Evolutionary conservation across 108 stramenopile species (phyloP), one percentile per base, ranked within the genome.

Genomic region (Skeletonema menzelii): DNA sequence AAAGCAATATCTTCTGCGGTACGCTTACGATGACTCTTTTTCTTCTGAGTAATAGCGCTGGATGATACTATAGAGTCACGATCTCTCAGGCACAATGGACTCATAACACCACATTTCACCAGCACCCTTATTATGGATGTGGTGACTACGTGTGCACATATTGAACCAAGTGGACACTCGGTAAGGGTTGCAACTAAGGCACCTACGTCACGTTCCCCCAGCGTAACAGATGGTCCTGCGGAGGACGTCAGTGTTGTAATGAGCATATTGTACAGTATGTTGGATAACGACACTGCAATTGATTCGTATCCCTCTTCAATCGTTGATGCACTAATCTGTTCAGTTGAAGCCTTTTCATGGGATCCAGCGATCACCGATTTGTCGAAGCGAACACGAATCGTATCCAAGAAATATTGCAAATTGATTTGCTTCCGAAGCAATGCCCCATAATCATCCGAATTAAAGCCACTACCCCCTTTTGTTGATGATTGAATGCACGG

Each of bases 361-460:
- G 71, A 44, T 13, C 35, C 20, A 12, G 15, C 44, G 24, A 63
- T 58, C n/a, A 75, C 69, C 15, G 73, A 70, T 53, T 70, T 49
- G 15, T 84, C 72, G 44, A 91, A 83, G 13, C 85, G 80, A 58
- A 84, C 63, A 13, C 84, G 70, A 14, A 95, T 67, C 22, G 61
- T 75, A 73, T 95, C 95, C 77, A 95, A 82, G 68, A 93, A 87
- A 56, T 79, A 88, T 66, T 95, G 95, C 6, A 93, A 83, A 57
- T 89, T 87, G 8, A 93, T 77, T 65, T 95, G 91, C 73, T 85
- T 88, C 27, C 95, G 74, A 38, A 95, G 26, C 15, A 95, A 56
- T 10, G 46, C 59, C 5, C 84, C 84, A 40, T 85, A 85, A 19
- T 67, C 66, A 24, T 65, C 65, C 20, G 47, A 66, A 17, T 62